phyloP scores from a whole-genome alignment of 805 yeast species.

The Yarrowia deformans region DNA sequence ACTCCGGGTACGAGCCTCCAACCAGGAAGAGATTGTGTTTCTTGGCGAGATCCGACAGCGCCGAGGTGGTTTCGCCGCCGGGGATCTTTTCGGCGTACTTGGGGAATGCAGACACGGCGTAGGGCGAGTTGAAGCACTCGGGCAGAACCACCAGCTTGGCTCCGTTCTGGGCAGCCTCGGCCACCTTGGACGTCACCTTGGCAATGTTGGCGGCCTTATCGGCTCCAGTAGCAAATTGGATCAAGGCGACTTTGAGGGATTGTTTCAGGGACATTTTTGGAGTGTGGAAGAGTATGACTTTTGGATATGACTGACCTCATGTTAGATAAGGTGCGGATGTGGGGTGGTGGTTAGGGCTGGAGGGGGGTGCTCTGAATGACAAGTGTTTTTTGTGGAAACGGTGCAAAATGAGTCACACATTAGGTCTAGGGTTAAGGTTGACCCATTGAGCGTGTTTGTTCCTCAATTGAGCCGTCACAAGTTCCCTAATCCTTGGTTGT shows the following conservation, averaged over 20 bases:
- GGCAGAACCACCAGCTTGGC: slow-evolving; percentile 85
- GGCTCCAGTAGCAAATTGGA: slow-evolving; percentile 82
- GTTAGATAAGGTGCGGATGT: slow-evolving; percentile 11
- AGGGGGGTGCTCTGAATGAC: too few species aligned
- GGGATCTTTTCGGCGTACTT: slow-evolving; percentile 91
- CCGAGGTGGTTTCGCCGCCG: slow-evolving; percentile 64
- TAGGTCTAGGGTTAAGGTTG: too few species aligned
- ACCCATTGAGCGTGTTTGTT: too few species aligned
- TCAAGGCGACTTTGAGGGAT: slow-evolving; percentile 76
- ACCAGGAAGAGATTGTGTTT: slow-evolving; percentile 68
- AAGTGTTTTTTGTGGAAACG: too few species aligned
- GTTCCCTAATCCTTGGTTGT: too few species aligned
- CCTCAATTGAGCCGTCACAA: not conserved
- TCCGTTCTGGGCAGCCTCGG: slow-evolving; percentile 68
- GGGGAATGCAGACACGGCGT: slow-evolving; percentile 83
- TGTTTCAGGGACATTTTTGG: slow-evolving; percentile 55
- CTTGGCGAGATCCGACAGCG: slow-evolving; percentile 71
- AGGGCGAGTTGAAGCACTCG: slow-evolving; percentile 96
- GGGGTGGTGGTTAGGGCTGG: not conserved
- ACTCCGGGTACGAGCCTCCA: slow-evolving; percentile 94
- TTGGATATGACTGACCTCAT: not conserved
- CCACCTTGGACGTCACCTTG: slow-evolving; percentile 69
- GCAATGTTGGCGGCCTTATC: slow-evolving; percentile 80
- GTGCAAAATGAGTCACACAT: too few species aligned
- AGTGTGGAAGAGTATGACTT: not conserved